A percentile compares a stretch with the other conserved stretches of the same genome.
Evolutionary conservation across 1,284 basidiomycete genomes (phyloP).

Genomic region (Fomitopsis pinicola): DNA sequence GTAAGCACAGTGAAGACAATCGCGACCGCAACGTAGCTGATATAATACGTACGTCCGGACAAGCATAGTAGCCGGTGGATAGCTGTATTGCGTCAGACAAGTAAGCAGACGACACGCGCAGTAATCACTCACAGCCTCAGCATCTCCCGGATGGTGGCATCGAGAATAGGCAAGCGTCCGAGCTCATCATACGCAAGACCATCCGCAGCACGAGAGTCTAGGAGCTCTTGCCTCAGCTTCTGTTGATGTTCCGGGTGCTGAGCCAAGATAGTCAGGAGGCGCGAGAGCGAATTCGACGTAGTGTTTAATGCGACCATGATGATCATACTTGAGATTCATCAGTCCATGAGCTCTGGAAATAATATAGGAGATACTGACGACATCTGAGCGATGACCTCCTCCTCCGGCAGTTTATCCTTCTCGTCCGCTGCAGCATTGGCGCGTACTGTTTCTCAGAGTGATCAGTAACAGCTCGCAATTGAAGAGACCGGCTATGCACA

Average conservation of each 20-base stretch:
- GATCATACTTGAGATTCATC: not conserved
- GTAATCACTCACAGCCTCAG: conserved; percentile 12
- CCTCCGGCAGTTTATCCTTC: conserved; percentile 12
- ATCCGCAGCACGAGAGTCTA: not conserved
- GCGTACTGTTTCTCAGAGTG: conserved; percentile 9
- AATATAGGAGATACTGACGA: conserved; percentile 1
- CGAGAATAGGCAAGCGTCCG: conserved; percentile 12
- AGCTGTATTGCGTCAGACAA: not conserved
- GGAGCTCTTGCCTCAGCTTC: conserved; percentile 4
- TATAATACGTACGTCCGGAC: not conserved
- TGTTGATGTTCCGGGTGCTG: conserved; percentile 5
- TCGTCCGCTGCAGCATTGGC: conserved; percentile 12
- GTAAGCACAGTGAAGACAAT: conserved; percentile 11
- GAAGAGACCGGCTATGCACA: conserved; percentile 9
- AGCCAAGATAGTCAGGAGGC: conserved; percentile 1
- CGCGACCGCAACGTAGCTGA: not conserved
- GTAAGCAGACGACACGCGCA: not conserved
- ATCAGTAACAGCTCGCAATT: too few relatives aligned
- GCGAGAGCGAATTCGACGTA: conserved; percentile 2
- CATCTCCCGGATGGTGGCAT: conserved; percentile 14
- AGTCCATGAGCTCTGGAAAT: not conserved
- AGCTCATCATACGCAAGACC: conserved; percentile 14
- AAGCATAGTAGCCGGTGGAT: not conserved
- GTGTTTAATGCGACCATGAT: conserved; percentile 2
- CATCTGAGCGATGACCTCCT: conserved; percentile 18